These are phyloP conservation scores for Thermothelomyces thermophilus DNA, from an alignment of 2,329 filamentous ascomycete species.

Conservation along the genomic window DNA sequence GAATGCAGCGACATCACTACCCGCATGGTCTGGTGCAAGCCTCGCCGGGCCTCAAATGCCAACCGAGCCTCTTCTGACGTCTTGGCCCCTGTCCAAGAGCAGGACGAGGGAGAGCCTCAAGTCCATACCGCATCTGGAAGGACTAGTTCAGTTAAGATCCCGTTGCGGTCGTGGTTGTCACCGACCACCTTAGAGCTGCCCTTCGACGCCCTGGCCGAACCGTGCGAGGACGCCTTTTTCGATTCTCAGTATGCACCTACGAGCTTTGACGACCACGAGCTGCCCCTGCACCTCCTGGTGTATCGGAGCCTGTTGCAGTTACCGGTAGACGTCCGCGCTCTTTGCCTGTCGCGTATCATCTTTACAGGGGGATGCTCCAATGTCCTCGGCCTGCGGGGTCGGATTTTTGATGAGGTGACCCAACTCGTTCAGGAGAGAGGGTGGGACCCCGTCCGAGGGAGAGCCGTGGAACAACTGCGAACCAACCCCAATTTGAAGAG, in stretches of 20 bases:
- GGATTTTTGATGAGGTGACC: constrained; percentile 70
- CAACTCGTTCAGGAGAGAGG: constrained; percentile 59
- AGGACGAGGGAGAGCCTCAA: constrained; percentile 42
- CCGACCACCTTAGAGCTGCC: constrained; percentile 56
- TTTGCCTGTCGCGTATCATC: constrained; percentile 83
- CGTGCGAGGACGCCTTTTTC: constrained; percentile 71
- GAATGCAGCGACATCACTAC: constrained; percentile 75
- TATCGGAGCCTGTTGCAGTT: constrained; percentile 70
- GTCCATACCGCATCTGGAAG: constrained; percentile 21
- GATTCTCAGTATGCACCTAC: constrained; percentile 42
- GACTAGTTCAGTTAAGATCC: constrained; percentile 35
- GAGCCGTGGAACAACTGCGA: constrained; percentile 52
- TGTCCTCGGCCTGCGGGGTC: constrained; percentile 70
- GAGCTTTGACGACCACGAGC: constrained; percentile 80
- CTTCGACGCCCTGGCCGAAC: constrained; percentile 63
- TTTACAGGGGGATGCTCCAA: constrained; percentile 76
- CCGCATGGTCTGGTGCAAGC: constrained; percentile 71
- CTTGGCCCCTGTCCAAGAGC: constrained; percentile 49
- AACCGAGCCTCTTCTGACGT: constrained; percentile 28
- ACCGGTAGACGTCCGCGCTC: constrained; percentile 72
- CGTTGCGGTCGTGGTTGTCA: constrained; percentile 40
- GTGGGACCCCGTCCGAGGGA: constrained; percentile 72
- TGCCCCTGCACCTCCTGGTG: constrained; percentile 67
- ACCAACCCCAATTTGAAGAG: constrained; percentile 39
- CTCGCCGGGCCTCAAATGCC: constrained; percentile 28